Conservation (phyloP, 2,329 filamentous ascomycete genomes). For the Botrytis squamosa region DNA sequence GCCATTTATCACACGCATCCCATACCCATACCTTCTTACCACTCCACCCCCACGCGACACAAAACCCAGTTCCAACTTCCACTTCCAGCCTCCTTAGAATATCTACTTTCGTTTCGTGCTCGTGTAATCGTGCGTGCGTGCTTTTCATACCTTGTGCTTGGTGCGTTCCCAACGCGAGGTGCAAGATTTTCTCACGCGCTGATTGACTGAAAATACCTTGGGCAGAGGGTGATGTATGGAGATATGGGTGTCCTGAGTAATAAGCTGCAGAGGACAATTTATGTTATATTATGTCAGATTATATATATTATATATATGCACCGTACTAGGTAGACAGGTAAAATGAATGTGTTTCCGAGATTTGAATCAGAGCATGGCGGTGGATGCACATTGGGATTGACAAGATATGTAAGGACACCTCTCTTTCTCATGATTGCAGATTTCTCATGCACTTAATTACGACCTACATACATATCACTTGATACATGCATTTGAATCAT, state of each 20-base stretch:
- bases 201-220: neutral
- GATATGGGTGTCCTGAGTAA: neutral
- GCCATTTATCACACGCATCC: neutral
- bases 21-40: neutral
- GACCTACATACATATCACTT: neutral
- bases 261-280: neutral
- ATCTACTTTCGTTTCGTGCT: neutral
- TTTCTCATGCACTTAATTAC: neutral
- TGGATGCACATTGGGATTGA: neutral
- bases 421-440: neutral
- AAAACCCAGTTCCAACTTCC: neutral
- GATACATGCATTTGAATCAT: neutral
- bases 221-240: neutral
- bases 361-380: neutral
- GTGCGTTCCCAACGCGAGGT: neutral
- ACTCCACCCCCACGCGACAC: conserved; percentile 10
- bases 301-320: neutral
- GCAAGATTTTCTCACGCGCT: neutral
- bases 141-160: neutral
- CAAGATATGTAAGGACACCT: neutral
- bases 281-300: neutral
- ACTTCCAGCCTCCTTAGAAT: neutral
- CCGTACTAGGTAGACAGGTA: neutral
- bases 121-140: neutral
- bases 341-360: neutral